Conservation (phyloP, 179 eudicot genomes). For the Heliamphora pulchella region DNA sequence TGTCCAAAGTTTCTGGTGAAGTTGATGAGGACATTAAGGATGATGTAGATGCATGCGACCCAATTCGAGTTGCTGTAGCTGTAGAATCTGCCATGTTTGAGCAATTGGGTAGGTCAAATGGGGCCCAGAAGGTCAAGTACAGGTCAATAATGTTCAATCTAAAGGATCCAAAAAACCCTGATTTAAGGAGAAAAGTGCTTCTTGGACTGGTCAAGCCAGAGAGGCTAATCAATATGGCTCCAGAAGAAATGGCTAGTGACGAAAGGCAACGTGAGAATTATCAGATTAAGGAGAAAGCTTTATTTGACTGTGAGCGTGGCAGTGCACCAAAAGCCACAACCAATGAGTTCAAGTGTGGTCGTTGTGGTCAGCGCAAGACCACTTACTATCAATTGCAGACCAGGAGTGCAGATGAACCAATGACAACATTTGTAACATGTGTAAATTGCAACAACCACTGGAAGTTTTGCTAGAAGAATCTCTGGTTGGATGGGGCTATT, state of each 20-base stretch:
- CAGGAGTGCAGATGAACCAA: slow-evolving; percentile 77
- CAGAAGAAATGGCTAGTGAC: slow-evolving; percentile 67
- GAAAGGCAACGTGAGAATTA: slow-evolving; percentile 44
- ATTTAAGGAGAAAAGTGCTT: slow-evolving; percentile 59
- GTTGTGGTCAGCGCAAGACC: slow-evolving; percentile 51
- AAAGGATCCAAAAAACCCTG: slow-evolving; percentile 55
- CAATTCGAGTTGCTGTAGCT: slow-evolving; percentile 52
- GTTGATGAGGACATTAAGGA: slow-evolving; percentile 41
- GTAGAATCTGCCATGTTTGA: slow-evolving; percentile 61
- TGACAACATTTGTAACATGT: slow-evolving; percentile 73
- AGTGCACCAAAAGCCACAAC: slow-evolving; percentile 52
- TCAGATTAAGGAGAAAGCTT: slow-evolving; percentile 51
- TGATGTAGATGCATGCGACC: slow-evolving; percentile 44
- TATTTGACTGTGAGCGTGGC: slow-evolving; percentile 57
- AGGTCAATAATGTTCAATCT: slow-evolving; percentile 58
- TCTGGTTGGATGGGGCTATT: background rate
- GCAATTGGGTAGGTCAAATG: slow-evolving; percentile 52
- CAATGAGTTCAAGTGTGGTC: slow-evolving; percentile 58
- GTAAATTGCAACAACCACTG: slow-evolving; percentile 53
- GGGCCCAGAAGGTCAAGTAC: slow-evolving; percentile 52
- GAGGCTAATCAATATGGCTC: slow-evolving; percentile 32
- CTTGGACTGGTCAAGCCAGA: slow-evolving; percentile 47
- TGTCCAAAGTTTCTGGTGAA: slow-evolving; percentile 41
- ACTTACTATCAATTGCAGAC: slow-evolving; percentile 70
- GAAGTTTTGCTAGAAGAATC: slow-evolving; percentile 26